Evolutionary conservation across 1,284 basidiomycete species (phyloP), one percentile per base, ranked within the genome.

Genomic region (Ustilago vetiveriae): DNA sequence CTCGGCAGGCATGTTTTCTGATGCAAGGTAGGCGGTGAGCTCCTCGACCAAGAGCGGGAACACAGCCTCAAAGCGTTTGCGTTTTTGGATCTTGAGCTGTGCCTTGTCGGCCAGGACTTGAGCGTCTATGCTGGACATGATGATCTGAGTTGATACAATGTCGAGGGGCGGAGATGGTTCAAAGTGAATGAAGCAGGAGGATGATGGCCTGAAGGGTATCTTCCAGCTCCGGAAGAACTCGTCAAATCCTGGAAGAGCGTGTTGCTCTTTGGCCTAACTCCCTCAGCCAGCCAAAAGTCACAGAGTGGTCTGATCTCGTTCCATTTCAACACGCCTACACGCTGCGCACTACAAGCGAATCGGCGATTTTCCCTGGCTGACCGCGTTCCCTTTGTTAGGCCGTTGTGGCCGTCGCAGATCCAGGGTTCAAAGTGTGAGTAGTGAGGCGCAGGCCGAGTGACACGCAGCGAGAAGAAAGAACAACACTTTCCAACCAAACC

Each of bases 1-100:
- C 59, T 93, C 92, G 32, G 85, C 78, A n/a, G 93, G 92, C 88
- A 95, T 75, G 48, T 60, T 53, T 38, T 75, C 72, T 23, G 84
- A 83, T 56, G 86, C 85, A 72, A 92, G 85, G 79, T 90, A 87
- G 11, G 84, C 86, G 54, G 92, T 81, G 33, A 87, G 81, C 81
- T 88, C 87, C 27, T 86, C 83, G 33, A 84, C 84, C 62, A 88
- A 84, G 38, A 79, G 68, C 14, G 86, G 85, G 79, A 87, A 88
- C 42, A 87, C 84, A 55, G 82, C 83, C 51, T 84, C 76, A 78
- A 86, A 86, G 49, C 81, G 75, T 62, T 83, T 81, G 39, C 84
- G 81, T 40, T 78, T 66, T 24, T 74, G 75, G 35, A 77, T 57
- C 69, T 83, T 83, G 58, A 59, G 39, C 64, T 72, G 69, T n/a